These are phyloP conservation scores for Starmera pachycereana DNA, from an alignment of 805 yeast genomes.

Conservation along the genomic window DNA sequence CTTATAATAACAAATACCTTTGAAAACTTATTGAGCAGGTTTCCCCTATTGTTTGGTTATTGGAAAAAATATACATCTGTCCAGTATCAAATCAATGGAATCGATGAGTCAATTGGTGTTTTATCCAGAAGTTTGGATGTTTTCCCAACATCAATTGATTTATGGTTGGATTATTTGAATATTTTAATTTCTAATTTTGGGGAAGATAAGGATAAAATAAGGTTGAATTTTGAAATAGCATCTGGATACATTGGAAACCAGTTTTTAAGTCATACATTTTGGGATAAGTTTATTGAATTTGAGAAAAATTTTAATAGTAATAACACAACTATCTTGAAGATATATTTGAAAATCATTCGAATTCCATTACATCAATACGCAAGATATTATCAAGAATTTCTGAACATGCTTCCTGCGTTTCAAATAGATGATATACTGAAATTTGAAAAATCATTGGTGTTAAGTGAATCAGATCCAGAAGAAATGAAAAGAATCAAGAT, in stretches of 20 bases:
- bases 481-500: slow-evolving; percentile 12
- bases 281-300: slow-evolving; percentile 72
- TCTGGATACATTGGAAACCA: slow-evolving; percentile 48
- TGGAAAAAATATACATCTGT: slow-evolving; percentile 57
- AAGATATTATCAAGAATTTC: slow-evolving; percentile 48
- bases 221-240: slow-evolving; percentile 39
- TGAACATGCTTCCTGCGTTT: slow-evolving; percentile 19
- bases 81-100: slow-evolving; percentile 46
- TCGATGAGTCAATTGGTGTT: slow-evolving; percentile 35
- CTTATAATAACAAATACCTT: slow-evolving; percentile 24
- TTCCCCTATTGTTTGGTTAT: slow-evolving; percentile 47
- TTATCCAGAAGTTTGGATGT: slow-evolving; percentile 33
- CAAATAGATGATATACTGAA: slow-evolving; percentile 6
- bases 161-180: slow-evolving; percentile 59
- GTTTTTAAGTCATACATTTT: slow-evolving; percentile 67
- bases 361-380: slow-evolving; percentile 86
- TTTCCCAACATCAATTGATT: slow-evolving; percentile 49
- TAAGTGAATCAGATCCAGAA: slow-evolving; percentile 7
- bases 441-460: slow-evolving; percentile 12
- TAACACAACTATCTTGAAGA: slow-evolving; percentile 23
- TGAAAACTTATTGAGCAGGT: slow-evolving; percentile 34
- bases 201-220: slow-evolving; percentile 21
- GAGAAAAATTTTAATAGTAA: slow-evolving; percentile 23
- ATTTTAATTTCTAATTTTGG: slow-evolving; percentile 36
- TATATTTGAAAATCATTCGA: slow-evolving; percentile 35